A percentile compares a stretch with the other conserved stretches of the same genome.
Conservation (phyloP, 2,329 filamentous ascomycete species). For the Rhinocladiella mackenziei region DNA sequence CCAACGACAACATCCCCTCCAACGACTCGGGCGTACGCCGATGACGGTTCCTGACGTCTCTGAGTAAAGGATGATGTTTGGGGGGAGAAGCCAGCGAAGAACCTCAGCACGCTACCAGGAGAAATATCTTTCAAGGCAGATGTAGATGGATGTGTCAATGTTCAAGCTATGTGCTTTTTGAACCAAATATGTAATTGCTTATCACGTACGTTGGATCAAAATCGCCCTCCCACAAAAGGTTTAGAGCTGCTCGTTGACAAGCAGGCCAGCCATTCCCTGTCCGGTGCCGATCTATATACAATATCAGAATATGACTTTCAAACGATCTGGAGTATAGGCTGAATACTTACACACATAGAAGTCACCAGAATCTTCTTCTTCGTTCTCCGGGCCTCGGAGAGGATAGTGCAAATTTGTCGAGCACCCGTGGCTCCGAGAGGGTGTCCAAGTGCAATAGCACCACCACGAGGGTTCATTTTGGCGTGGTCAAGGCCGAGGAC, state of each 20-base stretch:
- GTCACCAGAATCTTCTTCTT: slow-evolving; percentile 90
- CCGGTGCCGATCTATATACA: slow-evolving; percentile 54
- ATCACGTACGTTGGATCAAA: no score
- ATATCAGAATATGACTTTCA: not conserved
- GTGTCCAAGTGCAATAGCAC: slow-evolving; percentile 88
- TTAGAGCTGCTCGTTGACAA: slow-evolving; percentile 58
- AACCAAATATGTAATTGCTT: no score
- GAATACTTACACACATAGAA: slow-evolving; percentile 64
- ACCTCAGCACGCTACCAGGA: no score
- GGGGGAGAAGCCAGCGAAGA: no score
- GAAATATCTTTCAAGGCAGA: no score
- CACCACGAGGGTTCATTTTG: slow-evolving; percentile 88
- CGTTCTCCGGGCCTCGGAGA: slow-evolving; percentile 76
- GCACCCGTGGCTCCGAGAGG: slow-evolving; percentile 86
- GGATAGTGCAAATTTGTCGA: slow-evolving; percentile 82
- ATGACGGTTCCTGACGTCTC: no score
- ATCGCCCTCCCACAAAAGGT: no score
- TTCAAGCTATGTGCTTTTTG: no score
- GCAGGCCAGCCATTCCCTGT: slow-evolving; percentile 63
- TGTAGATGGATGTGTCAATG: no score
- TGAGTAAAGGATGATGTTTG: no score
- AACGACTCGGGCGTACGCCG: no score
- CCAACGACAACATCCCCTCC: no score
- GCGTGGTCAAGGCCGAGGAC: slow-evolving; percentile 60
- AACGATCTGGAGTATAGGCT: not conserved